Evolutionary conservation across 768 basidiomycete genomes (phyloP), one percentile per base, ranked within the genome.

Genomic region (Mrakia gelida): DNA sequence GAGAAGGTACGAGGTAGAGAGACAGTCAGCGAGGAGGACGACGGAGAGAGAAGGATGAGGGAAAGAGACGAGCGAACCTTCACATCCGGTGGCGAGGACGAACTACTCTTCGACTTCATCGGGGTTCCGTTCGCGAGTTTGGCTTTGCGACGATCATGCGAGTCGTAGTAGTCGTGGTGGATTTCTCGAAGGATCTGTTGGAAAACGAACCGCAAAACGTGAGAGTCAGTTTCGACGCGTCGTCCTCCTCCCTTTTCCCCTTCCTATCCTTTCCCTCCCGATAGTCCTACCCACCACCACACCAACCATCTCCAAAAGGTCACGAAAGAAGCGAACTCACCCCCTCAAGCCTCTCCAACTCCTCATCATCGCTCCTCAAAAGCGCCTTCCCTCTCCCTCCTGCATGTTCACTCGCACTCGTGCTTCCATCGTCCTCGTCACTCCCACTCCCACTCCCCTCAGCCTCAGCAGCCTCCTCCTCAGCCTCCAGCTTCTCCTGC

Each of bases 331-430:
- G 32, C 30, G 32, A 38, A 80, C 88, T 75, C 81, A 94, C 95
- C 85, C 87, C 88, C 78, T 88, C 87, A n/a, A 99, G 86, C 62
- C 96, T 87, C 15, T 86, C 85, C 63, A 99, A 87, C 85, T 99
- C 96, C 34, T 84, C 82, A 83, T 98, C 96, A 79, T 95, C 90
- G 78, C 94, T 92, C 85, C 91, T 95, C 71, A 98, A 85, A 45
- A 98, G 84, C 84, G 91, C 90, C 87, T 92, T 94, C 30, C 32
- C 56, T 49, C 67, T 32, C 41, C 61, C 45, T 15, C 30, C n/a
- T 30, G 26, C 59, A 45, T 23, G 10, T 26, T 63, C 59, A 63
- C 34, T 15, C 28, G 56, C 45, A 32, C 28, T 34, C 30, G 15
- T 26, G n/a, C 13, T 16, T 32, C 38, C 45, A 5, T 32, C 71